A percentile compares a stretch with the other conserved stretches of the same genome.
Evolutionary conservation across 345 rosid genomes (phyloP).

Genomic region (Noccaea caerulescens): DNA sequence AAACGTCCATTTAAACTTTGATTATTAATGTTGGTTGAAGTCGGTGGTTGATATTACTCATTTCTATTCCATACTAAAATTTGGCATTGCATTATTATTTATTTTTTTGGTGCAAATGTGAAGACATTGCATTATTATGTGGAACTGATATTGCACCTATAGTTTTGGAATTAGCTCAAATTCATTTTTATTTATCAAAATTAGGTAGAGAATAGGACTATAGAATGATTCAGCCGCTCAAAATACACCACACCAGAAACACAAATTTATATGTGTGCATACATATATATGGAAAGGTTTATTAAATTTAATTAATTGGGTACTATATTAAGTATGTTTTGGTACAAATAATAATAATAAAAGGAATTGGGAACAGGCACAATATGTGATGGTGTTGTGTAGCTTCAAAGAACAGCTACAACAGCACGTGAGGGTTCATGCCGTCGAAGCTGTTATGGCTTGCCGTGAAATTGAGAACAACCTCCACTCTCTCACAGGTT

Average conservation of each 20-base stretch:
- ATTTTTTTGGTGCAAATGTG: no score
- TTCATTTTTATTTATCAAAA: background rate
- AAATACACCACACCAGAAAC: slow-evolving; percentile 32
- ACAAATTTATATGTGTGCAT: background rate
- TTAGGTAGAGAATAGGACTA: slow-evolving; percentile 8
- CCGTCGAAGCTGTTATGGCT: slow-evolving; percentile 98
- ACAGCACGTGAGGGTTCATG: slow-evolving; percentile 97
- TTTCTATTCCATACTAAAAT: slow-evolving; percentile 19
- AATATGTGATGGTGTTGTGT: slow-evolving; percentile 88
- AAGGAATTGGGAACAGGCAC: slow-evolving; percentile 55
- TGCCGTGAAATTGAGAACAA: slow-evolving; percentile 95
- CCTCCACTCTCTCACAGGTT: slow-evolving; percentile 93
- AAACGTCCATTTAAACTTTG: background rate
- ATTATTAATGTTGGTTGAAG: slow-evolving; percentile 18
- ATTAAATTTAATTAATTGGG: background rate
- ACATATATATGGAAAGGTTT: slow-evolving; percentile 15
- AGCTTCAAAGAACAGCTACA: slow-evolving; percentile 97
- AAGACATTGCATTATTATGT: slow-evolving; percentile 20
- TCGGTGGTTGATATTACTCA: slow-evolving; percentile 4
- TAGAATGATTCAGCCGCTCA: slow-evolving; percentile 3
- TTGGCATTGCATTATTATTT: slow-evolving; percentile 16
- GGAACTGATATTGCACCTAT: slow-evolving; percentile 28
- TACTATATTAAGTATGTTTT: background rate
- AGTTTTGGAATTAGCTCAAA: slow-evolving; percentile 10
- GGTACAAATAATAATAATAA: background rate